Percentiles rank a stretch among this genome's conserved stretches.
phyloP scores from a whole-genome alignment of 768 basidiomycete species.

The Nidula microcarpa region DNA sequence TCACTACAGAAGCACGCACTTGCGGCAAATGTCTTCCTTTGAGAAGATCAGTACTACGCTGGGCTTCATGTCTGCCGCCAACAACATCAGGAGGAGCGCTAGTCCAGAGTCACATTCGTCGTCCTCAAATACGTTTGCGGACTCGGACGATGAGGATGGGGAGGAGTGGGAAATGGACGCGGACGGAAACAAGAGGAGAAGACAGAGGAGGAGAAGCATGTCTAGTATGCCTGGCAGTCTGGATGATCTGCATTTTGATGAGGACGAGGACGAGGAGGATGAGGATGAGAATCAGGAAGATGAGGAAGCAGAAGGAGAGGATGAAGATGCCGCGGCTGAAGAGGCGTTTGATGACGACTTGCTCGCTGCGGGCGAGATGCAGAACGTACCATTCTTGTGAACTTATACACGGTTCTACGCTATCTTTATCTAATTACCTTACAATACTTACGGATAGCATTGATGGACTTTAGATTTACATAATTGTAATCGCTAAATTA shows the following conservation, averaged over 20 bases:
- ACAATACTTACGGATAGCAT: no score
- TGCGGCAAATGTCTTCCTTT: conserved; percentile 75
- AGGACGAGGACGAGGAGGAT: conserved; percentile 39
- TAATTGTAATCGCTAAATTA: no score
- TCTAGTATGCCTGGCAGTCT: conserved; percentile 87
- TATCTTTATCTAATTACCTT: background rate
- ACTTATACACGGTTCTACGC: background rate
- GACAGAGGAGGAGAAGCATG: conserved; percentile 58
- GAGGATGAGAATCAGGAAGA: conserved; percentile 27
- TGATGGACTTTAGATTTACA: no score
- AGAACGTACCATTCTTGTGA: conserved; percentile 67
- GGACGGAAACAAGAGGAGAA: conserved; percentile 28
- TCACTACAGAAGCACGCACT: conserved; percentile 33
- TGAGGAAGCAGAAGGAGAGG: conserved; percentile 31
- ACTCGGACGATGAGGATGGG: conserved; percentile 52
- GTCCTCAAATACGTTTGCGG: conserved; percentile 30
- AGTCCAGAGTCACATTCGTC: conserved; percentile 58
- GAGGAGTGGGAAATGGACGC: conserved; percentile 37
- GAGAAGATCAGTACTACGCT: conserved; percentile 66
- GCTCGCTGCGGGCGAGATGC: conserved; percentile 80
- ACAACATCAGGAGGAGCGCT: conserved; percentile 35
- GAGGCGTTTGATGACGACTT: conserved; percentile 79
- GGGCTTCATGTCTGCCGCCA: conserved; percentile 42
- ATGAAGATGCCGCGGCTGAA: conserved; percentile 50
- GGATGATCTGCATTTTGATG: conserved; percentile 55